Evolutionary conservation across 31 red algal species (phyloP).

Genomic region (Odonthalia washingtoniensis): DNA sequence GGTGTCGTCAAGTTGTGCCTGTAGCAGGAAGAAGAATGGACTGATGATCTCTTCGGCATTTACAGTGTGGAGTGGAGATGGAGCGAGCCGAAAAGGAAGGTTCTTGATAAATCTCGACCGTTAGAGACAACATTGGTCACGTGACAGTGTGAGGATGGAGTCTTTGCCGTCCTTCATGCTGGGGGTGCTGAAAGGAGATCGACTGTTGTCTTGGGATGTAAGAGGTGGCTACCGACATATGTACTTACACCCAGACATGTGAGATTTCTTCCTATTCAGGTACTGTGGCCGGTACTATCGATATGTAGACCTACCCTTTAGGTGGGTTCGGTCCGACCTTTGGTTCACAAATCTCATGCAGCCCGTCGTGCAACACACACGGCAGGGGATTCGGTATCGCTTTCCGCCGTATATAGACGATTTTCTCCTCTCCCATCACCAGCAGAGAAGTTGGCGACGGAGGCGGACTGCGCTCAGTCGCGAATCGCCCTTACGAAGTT

Average conservation of each 20-base stretch:
- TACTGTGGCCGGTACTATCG: constrained; percentile 24
- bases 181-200: background rate
- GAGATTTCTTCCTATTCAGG: constrained; percentile 27
- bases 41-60: constrained; percentile 19
- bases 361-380: background rate
- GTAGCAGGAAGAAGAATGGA: background rate
- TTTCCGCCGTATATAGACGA: constrained; percentile 40
- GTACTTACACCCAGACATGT: constrained; percentile 18
- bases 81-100: background rate
- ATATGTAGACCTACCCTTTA: constrained; percentile 22
- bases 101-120: background rate
- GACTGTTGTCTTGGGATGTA: constrained; percentile 39
- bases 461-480: background rate
- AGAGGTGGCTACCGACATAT: constrained; percentile 17
- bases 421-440: constrained; percentile 13
- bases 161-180: constrained; percentile 6
- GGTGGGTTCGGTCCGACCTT: constrained; percentile 10
- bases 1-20: background rate
- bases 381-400: constrained; percentile 13
- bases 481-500: background rate
- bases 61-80: constrained; percentile 1
- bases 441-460: background rate
- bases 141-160: constrained; percentile 34
- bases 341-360: constrained; percentile 22
- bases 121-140: background rate